Percentiles rank a stretch among this genome's conserved stretches.
phyloP scores from a whole-genome alignment of 352 stramenopile genomes.

The Phytophthora multivora region DNA sequence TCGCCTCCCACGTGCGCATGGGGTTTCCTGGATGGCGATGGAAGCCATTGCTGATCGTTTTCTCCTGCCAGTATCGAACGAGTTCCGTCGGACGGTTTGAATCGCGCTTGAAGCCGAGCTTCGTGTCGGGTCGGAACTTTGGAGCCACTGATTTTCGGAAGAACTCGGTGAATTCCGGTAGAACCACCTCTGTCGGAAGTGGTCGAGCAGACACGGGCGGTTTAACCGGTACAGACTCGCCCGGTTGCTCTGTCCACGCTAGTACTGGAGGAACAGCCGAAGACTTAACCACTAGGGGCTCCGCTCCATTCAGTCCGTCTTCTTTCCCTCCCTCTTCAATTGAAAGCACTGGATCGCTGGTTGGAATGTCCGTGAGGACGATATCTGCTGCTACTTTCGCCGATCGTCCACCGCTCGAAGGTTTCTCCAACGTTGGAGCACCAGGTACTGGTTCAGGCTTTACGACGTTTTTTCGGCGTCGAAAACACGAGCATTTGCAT shows the following conservation, averaged over 20 bases:
- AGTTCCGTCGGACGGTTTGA: constrained; percentile 44
- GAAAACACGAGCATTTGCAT: constrained; percentile 30
- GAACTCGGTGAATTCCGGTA: constrained; percentile 74
- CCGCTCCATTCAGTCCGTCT: constrained; percentile 11
- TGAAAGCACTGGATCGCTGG: constrained; percentile 3
- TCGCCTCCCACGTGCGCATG: constrained; percentile 78
- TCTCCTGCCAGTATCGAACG: constrained; percentile 66
- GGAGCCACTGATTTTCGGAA: constrained; percentile 63
- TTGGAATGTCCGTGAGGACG: constrained; percentile 16
- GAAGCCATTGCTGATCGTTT: constrained; percentile 53
- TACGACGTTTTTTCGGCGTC: constrained; percentile 21
- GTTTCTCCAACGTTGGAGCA: constrained; percentile 4
- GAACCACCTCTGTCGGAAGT: constrained; percentile 30
- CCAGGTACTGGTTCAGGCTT: constrained; percentile 14
- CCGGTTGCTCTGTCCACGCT: constrained; percentile 4
- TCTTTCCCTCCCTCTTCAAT: constrained; percentile 18
- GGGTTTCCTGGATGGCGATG: constrained; percentile 40
- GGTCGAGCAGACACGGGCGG: constrained; percentile 8
- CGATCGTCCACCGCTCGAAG: constrained; percentile 18
- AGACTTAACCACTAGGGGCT: constrained; percentile 25
- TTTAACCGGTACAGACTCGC: constrained; percentile 3
- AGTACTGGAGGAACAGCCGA: constrained; percentile 2
- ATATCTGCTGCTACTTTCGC: constrained; percentile 53
- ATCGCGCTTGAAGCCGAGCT: constrained; percentile 68
- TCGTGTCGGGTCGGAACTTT: constrained; percentile 49